Conservation (phyloP, 2,329 filamentous ascomycete species). For the Botrytis paeoniae region DNA sequence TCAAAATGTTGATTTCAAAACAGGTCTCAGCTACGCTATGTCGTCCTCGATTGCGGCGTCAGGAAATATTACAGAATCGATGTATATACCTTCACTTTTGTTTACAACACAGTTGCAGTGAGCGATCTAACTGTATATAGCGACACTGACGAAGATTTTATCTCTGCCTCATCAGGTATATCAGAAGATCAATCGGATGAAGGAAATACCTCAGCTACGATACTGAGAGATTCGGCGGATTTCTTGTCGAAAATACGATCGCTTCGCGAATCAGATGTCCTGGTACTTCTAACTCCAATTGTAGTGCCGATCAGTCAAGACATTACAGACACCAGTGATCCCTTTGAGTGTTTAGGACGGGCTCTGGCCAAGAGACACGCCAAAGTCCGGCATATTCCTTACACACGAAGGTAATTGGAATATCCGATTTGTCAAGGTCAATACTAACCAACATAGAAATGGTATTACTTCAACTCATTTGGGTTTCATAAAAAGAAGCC, state of each 20-base stretch:
- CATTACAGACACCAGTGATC: conserved; percentile 52
- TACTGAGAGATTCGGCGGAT: conserved; percentile 38
- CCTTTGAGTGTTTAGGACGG: conserved; percentile 69
- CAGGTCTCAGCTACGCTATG: conserved; percentile 17
- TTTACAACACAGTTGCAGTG: not conserved
- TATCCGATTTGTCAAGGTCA: not conserved
- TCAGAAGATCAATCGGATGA: not conserved
- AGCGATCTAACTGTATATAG: conserved; percentile 1
- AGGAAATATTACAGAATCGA: conserved; percentile 3
- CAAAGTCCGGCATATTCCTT: conserved; percentile 68
- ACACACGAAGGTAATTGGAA: conserved; percentile 49
- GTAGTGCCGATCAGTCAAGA: conserved; percentile 47
- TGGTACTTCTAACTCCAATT: conserved; percentile 61
- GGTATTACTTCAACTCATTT: conserved; percentile 49
- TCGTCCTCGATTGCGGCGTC: not conserved
- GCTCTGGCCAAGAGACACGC: conserved; percentile 58
- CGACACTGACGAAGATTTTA: conserved; percentile 9
- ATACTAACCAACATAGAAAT: conserved; percentile 25
- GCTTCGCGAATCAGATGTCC: conserved; percentile 49
- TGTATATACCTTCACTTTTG: conserved; percentile 7
- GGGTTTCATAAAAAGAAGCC: conserved; percentile 36
- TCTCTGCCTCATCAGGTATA: conserved; percentile 6
- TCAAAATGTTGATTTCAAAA: conserved; percentile 17
- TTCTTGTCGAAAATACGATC: conserved; percentile 48
- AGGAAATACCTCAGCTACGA: conserved; percentile 19